These are phyloP conservation scores for Aspergillus uvarum DNA, from an alignment of 2,329 filamentous ascomycete genomes.

Conservation along the genomic window DNA sequence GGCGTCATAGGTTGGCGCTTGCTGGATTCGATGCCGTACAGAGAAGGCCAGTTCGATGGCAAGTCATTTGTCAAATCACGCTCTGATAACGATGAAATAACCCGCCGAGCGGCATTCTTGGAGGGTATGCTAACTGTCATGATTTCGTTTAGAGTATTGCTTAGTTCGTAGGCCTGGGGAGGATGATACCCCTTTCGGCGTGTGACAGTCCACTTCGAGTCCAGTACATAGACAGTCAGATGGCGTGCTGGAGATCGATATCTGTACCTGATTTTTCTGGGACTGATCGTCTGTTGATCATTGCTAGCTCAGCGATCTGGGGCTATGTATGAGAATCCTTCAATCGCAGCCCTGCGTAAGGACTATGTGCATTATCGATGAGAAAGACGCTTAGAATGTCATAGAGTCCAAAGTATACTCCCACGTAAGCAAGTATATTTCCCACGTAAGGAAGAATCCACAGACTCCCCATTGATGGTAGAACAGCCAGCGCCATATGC, in stretches of 20 bases:
- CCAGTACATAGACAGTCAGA: not conserved
- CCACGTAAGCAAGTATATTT: too few species aligned
- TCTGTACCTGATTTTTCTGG: not conserved
- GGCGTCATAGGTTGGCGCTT: too few species aligned
- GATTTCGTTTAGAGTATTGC: not conserved
- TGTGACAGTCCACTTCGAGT: not conserved
- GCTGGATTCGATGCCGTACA: too few species aligned
- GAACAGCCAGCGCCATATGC: too few species aligned
- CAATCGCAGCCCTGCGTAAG: not conserved
- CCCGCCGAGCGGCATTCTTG: too few species aligned
- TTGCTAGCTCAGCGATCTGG: not conserved
- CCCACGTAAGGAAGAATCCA: too few species aligned
- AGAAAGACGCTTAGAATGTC: too few species aligned
- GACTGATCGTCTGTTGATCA: not conserved
- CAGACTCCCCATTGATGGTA: too few species aligned
- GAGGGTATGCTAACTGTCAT: too few species aligned
- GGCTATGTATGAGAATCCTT: not conserved
- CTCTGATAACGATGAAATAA: too few species aligned
- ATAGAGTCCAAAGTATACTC: not conserved
- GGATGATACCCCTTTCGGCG: not conserved
- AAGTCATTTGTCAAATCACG: too few species aligned
- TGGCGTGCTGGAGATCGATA: not conserved
- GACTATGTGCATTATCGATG: not conserved
- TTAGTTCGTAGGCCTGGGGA: not conserved
- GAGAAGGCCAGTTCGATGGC: too few species aligned